Evolutionary conservation across 257 asterid genomes (phyloP), one percentile per base, ranked within the genome.

Genomic region (Jasminum sambac): DNA sequence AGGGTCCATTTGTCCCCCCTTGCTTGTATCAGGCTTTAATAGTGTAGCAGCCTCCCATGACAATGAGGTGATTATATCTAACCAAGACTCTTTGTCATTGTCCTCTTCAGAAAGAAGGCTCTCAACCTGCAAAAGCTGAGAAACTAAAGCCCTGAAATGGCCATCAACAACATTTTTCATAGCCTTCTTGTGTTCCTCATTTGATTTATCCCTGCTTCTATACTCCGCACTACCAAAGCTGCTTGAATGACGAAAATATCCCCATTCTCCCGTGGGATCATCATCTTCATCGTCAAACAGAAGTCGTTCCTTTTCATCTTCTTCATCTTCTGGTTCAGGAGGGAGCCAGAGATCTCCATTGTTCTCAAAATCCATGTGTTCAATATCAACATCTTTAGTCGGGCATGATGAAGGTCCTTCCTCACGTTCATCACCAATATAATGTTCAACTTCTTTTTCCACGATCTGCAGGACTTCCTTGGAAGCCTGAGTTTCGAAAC

Each of bases 1-100:
- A 1, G 97, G 99, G 80, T 94, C 98, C 98, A 91, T 94, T 81
- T 93, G 96, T 63, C 95, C 97, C 65, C 99, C 89, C 64, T 85
- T 86, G 82, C 97, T 94, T 67, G 76, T 94, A 75, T 94, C 99
- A 61, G 96, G 98, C 86, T 88, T 94, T 72, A 94, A 79, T 44
- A 88, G 72, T 8, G 92, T 82, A 62, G 99, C 99, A 73, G 98
- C 99, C 83, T 94, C 98, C 99, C 99, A 94, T 26, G 96, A 91
- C 74, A 94, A 81, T 66, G 90, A 82, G 26, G 89, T 94, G 68
- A 94, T 82, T 78, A 91, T 91, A 78, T 94, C 98, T 75, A 91
- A 76, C 99, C 99, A 94, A 81, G 91, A 78, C 77, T 91, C 98
- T 73, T 81, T 81, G 71, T 84, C 96, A 62, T 78, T 82, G 68